phyloP scores from a whole-genome alignment of 768 basidiomycete genomes.

The Termitomyces sp. region DNA sequence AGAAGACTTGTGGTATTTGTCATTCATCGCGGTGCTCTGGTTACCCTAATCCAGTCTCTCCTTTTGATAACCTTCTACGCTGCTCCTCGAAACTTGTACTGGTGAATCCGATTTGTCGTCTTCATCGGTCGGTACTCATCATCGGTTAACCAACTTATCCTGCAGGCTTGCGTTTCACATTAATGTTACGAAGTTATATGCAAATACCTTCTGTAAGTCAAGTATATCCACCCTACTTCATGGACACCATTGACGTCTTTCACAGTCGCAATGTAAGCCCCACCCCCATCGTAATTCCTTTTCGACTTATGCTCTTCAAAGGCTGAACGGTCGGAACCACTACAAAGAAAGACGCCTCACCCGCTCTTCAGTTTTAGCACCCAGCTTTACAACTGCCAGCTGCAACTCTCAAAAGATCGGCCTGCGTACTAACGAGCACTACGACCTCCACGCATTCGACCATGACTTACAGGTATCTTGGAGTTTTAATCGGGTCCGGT shows the following conservation, averaged over 20 bases:
- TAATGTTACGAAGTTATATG: slow-evolving; percentile 48
- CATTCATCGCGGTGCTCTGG: slow-evolving; percentile 42
- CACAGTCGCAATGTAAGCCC: slow-evolving; percentile 33
- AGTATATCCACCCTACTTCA: slow-evolving; percentile 17
- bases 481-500: background rate
- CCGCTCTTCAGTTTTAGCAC: slow-evolving; percentile 10
- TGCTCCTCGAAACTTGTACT: slow-evolving; percentile 33
- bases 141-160: background rate
- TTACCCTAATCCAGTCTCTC: slow-evolving; percentile 41
- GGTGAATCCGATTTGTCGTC: slow-evolving; percentile 25
- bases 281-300: no score
- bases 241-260: background rate
- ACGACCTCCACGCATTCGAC: slow-evolving; percentile 11
- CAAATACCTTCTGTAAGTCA: slow-evolving; percentile 48
- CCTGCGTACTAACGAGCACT: slow-evolving; percentile 10
- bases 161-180: slow-evolving; percentile 47
- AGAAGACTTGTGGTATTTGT: slow-evolving; percentile 38
- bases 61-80: slow-evolving; percentile 42
- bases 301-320: slow-evolving; percentile 1
- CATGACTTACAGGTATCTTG: slow-evolving; percentile 11
- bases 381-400: slow-evolving; percentile 4
- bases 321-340: slow-evolving; percentile 23
- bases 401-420: slow-evolving; percentile 7
- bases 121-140: background rate
- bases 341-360: slow-evolving; percentile 15